Conservation (phyloP, 202 grass and related monocot species). For the Setaria viridis region DNA sequence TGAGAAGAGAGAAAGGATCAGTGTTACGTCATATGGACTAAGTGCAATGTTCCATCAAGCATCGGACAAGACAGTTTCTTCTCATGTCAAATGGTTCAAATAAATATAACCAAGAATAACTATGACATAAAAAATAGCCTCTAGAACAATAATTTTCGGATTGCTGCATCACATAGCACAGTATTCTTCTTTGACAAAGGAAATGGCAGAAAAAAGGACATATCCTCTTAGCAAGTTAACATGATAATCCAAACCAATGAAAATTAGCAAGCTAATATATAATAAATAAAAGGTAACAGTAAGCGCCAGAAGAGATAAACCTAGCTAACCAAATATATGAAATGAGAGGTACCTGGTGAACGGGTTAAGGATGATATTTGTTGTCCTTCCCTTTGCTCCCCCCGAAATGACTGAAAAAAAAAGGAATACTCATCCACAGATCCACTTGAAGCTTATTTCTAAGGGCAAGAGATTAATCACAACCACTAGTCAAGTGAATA, state of each 20-base stretch:
- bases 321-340: slow-evolving; percentile 13
- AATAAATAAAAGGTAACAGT: slow-evolving; percentile 6
- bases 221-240: slow-evolving; percentile 20
- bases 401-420: slow-evolving; percentile 62
- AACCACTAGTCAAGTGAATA: neutral
- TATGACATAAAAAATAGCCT: slow-evolving; percentile 22
- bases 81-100: neutral
- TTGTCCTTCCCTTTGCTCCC: slow-evolving; percentile 59
- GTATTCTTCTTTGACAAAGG: neutral
- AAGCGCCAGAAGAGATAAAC: slow-evolving; percentile 19
- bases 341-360: slow-evolving; percentile 60
- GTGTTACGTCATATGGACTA: neutral
- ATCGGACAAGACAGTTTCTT: slow-evolving; percentile 15
- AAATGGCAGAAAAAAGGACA: slow-evolving; percentile 1
- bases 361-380: slow-evolving; percentile 48
- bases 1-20: slow-evolving; percentile 14
- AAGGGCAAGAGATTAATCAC: slow-evolving; percentile 8
- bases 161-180: neutral
- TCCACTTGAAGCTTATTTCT: slow-evolving; percentile 10
- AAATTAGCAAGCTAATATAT: slow-evolving; percentile 5
- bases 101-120: slow-evolving; percentile 18
- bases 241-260: slow-evolving; percentile 15
- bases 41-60: slow-evolving; percentile 15
- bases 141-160: slow-evolving; percentile 10
- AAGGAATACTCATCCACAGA: slow-evolving; percentile 27